These are phyloP conservation scores for Flaveria brownii DNA, from an alignment of 129 eudicot genomes.

Conservation along the genomic window DNA sequence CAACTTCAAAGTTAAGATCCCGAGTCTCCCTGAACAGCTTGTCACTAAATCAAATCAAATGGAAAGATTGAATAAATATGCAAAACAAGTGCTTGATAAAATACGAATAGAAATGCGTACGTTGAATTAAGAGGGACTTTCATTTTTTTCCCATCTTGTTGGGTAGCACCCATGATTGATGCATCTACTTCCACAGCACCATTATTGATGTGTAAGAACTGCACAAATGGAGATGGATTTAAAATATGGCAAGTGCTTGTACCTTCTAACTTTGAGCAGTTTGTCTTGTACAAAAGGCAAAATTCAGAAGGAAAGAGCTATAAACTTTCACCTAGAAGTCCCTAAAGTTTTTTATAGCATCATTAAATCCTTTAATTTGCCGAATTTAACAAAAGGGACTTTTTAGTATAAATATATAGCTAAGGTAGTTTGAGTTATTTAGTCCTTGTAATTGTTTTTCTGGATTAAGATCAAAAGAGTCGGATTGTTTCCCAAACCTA, in stretches of 20 bases:
- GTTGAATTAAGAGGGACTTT: constrained; percentile 97
- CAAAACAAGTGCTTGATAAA: not conserved
- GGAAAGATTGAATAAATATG: constrained; percentile 14
- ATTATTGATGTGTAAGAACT: constrained; percentile 73
- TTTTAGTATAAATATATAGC: no score
- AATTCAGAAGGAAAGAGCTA: not conserved
- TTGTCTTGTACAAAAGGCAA: not conserved
- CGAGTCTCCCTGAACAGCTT: constrained; percentile 94
- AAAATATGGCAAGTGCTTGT: constrained; percentile 9
- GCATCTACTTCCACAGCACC: constrained; percentile 97
- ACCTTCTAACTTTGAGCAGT: not conserved
- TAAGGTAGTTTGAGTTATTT: no score
- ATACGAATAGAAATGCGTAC: constrained; percentile 37
- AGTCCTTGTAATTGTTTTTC: no score
- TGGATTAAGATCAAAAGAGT: no score
- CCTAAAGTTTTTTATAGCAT: not conserved
- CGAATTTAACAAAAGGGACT: not conserved
- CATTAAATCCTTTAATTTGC: not conserved
- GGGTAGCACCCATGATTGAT: constrained; percentile 81
- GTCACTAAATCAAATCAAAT: constrained; percentile 63
- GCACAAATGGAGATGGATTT: constrained; percentile 44
- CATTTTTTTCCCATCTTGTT: constrained; percentile 80
- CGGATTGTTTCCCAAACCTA: no score
- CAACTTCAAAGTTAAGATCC: constrained; percentile 95
- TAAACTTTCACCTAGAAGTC: not conserved